A percentile compares a stretch with the other conserved stretches of the same genome.
Evolutionary conservation across 345 rosid genomes (phyloP).

Genomic region (Nephelium lappaceum): DNA sequence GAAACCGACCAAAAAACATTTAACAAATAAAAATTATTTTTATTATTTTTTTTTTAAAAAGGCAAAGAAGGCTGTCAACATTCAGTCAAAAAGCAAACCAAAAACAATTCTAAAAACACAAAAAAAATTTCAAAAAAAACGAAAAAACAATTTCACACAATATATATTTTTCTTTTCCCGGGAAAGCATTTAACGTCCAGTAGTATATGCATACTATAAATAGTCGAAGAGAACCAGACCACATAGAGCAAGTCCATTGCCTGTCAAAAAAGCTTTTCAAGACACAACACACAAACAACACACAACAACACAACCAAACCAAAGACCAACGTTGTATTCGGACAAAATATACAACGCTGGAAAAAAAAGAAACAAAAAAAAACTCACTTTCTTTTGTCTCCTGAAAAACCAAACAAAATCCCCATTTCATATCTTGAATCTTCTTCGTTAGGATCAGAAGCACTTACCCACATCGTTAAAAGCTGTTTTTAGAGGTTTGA

Average conservation of each 20-base stretch:
- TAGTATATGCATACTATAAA: conserved; percentile 36
- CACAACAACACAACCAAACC: not conserved
- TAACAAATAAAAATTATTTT: not conserved
- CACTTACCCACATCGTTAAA: not conserved
- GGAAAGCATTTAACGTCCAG: conserved; percentile 28
- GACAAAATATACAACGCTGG: not conserved
- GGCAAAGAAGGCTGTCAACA: conserved; percentile 8
- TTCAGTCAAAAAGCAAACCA: conserved; percentile 18
- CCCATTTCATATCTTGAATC: not conserved
- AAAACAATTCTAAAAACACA: not conserved
- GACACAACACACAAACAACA: not conserved
- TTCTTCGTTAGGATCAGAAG: conserved; percentile 16
- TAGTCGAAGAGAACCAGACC: conserved; percentile 38
- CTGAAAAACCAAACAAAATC: not conserved
- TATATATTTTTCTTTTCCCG: conserved; percentile 13
- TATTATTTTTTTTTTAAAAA: not conserved
- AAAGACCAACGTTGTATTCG: conserved; percentile 23
- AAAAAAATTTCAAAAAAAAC: not conserved
- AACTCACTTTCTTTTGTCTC: not conserved
- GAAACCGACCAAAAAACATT: conserved; percentile 1
- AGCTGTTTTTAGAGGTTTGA: not conserved
- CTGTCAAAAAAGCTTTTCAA: conserved; percentile 24
- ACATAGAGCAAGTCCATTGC: conserved; percentile 25
- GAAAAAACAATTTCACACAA: not conserved
- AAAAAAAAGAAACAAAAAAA: not conserved